These are phyloP conservation scores for Pleurotus ostreatus DNA, from an alignment of 768 basidiomycete species.

Conservation along the genomic window DNA sequence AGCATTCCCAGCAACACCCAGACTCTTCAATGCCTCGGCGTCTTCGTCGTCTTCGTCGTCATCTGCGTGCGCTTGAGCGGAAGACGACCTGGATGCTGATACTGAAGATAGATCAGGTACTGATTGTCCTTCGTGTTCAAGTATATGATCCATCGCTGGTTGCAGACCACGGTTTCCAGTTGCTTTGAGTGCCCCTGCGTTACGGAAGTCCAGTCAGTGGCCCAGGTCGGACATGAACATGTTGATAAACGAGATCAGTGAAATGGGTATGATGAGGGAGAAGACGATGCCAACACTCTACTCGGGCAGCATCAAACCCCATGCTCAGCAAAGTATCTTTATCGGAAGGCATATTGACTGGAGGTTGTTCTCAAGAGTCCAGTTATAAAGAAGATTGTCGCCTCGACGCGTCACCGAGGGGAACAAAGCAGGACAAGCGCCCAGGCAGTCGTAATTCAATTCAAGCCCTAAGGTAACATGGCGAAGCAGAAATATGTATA, in stretches of 20 bases:
- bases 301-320: constrained; percentile 82
- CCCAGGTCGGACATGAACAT: no score
- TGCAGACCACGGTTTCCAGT: constrained; percentile 84
- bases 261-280: background rate
- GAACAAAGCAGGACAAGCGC: no score
- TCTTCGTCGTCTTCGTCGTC: constrained; percentile 71
- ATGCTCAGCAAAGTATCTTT: constrained; percentile 74
- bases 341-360: constrained; percentile 49
- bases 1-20: constrained; percentile 34
- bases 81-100: constrained; percentile 23
- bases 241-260: no score
- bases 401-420: no score
- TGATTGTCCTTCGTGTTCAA: constrained; percentile 74
- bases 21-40: constrained; percentile 52
- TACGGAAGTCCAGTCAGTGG: background rate
- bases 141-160: constrained; percentile 85
- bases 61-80: constrained; percentile 18
- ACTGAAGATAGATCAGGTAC: constrained; percentile 60
- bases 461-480: no score
- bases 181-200: constrained; percentile 82
- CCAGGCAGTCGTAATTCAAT: no score
- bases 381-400: no score
- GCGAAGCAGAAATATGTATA: background rate
- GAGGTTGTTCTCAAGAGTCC: background rate
- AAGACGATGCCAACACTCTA: constrained; percentile 65